These are phyloP conservation scores for Histomonas meleagridis DNA, from an alignment of 208 protist species.

Conservation along the genomic window DNA sequence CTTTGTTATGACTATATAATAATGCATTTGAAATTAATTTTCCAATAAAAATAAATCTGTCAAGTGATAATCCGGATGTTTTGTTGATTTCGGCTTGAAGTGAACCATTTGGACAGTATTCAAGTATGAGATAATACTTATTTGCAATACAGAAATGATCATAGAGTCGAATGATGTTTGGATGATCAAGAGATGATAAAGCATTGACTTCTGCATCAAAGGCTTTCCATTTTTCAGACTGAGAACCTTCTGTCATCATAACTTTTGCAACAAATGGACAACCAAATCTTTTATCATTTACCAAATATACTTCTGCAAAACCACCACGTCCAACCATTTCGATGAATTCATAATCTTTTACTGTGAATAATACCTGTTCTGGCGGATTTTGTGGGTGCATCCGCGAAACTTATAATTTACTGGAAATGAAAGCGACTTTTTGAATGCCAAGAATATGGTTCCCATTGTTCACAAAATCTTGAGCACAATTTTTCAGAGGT, in stretches of 20 bases:
- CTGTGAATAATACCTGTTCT: too few species aligned
- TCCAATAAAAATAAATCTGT: neutral
- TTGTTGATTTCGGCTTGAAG: neutral
- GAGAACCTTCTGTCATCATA: neutral
- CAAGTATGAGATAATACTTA: neutral
- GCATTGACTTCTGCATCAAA: neutral
- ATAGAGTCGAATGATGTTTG: neutral
- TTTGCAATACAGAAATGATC: neutral
- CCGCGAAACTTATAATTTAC: too few species aligned
- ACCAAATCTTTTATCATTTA: neutral
- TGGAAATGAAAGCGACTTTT: too few species aligned
- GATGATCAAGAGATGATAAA: neutral
- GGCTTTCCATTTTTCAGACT: neutral
- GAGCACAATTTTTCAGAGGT: too few species aligned
- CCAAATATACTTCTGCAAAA: neutral
- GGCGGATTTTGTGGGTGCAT: too few species aligned
- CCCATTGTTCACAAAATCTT: too few species aligned
- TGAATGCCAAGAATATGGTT: too few species aligned
- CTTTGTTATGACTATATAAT: neutral
- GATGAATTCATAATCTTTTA: constrained; percentile 1
- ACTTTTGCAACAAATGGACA: neutral
- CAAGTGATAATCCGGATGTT: neutral
- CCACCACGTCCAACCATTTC: neutral
- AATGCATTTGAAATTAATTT: neutral
- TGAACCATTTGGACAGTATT: constrained; percentile 18